Percentiles rank a stretch among this genome's conserved stretches.
phyloP scores from a whole-genome alignment of 2,329 filamentous ascomycete genomes.

The Magnaporthiopsis incrustans region DNA sequence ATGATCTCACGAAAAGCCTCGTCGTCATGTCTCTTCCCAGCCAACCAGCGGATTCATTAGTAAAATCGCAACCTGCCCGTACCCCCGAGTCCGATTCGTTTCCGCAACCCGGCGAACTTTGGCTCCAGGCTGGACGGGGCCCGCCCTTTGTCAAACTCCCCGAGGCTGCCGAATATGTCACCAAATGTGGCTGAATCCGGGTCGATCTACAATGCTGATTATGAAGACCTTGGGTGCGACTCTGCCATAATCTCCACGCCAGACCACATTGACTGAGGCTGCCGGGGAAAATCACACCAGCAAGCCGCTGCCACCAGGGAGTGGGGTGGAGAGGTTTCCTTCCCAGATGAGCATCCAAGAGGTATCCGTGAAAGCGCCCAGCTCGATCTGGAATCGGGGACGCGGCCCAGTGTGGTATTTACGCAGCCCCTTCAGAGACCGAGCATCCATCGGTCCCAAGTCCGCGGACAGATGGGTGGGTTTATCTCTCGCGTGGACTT shows the following conservation, averaged over 20 bases:
- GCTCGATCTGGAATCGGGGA: not conserved
- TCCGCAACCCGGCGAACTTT: too few relatives aligned
- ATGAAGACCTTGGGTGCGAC: too few relatives aligned
- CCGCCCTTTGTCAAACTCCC: slow-evolving; percentile 35
- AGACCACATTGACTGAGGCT: slow-evolving; percentile 38
- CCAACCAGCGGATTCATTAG: not conserved
- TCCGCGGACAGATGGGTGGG: not conserved
- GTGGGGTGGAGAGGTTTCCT: not conserved
- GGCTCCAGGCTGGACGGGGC: slow-evolving; percentile 15
- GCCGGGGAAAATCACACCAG: not conserved
- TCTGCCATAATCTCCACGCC: too few relatives aligned
- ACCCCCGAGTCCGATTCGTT: not conserved
- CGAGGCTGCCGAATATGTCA: slow-evolving; percentile 60
- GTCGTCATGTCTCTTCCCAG: not conserved
- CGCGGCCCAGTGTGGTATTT: not conserved
- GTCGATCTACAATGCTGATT: too few relatives aligned
- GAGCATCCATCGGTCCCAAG: not conserved
- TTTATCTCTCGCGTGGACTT: not conserved
- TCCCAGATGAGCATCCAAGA: not conserved
- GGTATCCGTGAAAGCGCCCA: too few relatives aligned
- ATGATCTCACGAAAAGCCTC: too few relatives aligned
- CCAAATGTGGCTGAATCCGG: slow-evolving; percentile 45
- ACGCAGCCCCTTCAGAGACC: not conserved
- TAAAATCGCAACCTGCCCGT: not conserved
- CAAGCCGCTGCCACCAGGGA: not conserved